Evolutionary conservation across 1,284 basidiomycete genomes (phyloP).

Genomic region (Cystobasidiaceae sp.): DNA sequence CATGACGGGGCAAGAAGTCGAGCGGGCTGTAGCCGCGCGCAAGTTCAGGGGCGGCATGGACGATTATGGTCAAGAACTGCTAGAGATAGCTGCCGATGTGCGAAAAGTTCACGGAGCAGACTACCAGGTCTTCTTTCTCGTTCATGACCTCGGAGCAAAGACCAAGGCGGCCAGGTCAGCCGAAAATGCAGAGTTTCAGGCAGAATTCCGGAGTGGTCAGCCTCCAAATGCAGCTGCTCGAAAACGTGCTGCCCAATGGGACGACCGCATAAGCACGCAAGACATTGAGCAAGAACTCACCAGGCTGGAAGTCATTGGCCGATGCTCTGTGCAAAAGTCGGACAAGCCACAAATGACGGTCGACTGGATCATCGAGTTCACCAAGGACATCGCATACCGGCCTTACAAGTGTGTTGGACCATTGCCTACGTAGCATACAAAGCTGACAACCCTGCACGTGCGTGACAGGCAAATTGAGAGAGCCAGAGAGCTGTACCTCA

Average conservation of each 20-base stretch:
- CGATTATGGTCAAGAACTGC: not conserved
- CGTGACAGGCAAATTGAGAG: constrained; percentile 34
- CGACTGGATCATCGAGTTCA: constrained; percentile 33
- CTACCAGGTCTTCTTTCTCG: constrained; percentile 20
- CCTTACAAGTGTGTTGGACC: constrained; percentile 37
- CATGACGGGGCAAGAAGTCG: constrained; percentile 8
- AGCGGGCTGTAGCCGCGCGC: not conserved
- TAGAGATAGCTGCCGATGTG: constrained; percentile 11
- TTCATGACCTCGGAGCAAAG: constrained; percentile 13
- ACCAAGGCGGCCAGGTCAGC: not conserved
- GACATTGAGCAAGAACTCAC: constrained; percentile 14
- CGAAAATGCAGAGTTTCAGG: constrained; percentile 15
- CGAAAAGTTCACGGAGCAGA: not conserved
- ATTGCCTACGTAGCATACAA: too few species aligned
- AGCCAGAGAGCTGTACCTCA: constrained; percentile 34
- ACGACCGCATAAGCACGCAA: constrained; percentile 13
- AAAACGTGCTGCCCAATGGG: not conserved
- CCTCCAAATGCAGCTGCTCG: not conserved
- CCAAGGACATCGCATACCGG: constrained; percentile 36
- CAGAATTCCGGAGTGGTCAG: not conserved
- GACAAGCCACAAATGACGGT: constrained; percentile 24
- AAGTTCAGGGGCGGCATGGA: not conserved
- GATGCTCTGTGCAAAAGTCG: constrained; percentile 9
- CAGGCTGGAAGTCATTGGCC: not conserved
- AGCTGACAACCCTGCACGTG: not conserved